A percentile compares a stretch with the other conserved stretches of the same genome.
phyloP scores from a whole-genome alignment of 2,329 filamentous ascomycete genomes.

The Phyllosticta paracitricarpa region DNA sequence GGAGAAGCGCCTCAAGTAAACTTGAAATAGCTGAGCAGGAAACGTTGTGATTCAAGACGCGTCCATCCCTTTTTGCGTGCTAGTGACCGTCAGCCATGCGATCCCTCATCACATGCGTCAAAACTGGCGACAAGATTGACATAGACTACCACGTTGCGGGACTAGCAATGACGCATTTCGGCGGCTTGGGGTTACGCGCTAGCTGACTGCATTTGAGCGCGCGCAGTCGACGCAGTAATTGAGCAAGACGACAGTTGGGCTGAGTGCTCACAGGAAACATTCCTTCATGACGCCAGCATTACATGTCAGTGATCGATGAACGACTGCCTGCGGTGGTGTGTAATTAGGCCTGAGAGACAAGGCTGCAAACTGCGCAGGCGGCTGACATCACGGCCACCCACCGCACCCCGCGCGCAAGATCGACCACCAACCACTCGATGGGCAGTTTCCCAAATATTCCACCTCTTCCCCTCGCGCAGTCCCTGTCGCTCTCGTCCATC shows the following conservation, averaged over 20 bases:
- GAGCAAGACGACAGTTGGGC: background rate
- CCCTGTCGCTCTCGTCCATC: background rate
- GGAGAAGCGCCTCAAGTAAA: conserved; percentile 59
- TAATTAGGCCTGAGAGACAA: background rate
- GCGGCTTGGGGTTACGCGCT: background rate
- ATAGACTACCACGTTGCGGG: background rate
- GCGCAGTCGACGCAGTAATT: background rate
- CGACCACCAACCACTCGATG: background rate
- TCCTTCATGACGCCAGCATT: background rate
- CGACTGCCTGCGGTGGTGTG: background rate
- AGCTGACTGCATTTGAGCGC: background rate
- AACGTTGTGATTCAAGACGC: background rate
- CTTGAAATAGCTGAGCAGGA: background rate
- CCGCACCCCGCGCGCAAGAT: background rate
- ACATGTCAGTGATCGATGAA: background rate
- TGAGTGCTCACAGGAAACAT: background rate
- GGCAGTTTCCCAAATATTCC: background rate
- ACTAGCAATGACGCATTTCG: background rate
- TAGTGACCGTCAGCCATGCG: background rate
- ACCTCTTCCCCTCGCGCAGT: background rate
- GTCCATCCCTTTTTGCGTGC: background rate
- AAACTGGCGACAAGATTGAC: background rate
- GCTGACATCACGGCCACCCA: background rate
- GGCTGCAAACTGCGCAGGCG: background rate
- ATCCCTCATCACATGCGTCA: background rate